phyloP scores from a whole-genome alignment of 2,329 filamentous ascomycete species.

The Botrytis tulipae region DNA sequence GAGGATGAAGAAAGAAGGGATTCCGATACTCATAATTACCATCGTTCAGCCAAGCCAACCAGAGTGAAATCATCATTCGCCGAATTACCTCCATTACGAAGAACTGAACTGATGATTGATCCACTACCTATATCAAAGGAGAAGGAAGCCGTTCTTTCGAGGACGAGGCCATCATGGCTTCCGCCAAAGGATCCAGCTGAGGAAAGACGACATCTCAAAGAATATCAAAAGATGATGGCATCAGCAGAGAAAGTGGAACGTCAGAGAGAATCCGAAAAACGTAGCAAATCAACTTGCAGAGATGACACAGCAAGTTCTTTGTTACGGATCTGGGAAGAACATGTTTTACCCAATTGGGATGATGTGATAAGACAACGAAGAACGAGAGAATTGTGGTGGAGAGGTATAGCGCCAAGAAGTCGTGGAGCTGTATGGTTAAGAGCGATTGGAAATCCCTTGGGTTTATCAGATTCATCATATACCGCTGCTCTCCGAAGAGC shows the following conservation, averaged over 20 bases:
- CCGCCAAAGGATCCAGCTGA: conserved; percentile 87
- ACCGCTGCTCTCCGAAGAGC: conserved; percentile 68
- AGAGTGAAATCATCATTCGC: conserved; percentile 65
- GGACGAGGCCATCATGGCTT: conserved; percentile 80
- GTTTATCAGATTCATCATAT: conserved; percentile 61
- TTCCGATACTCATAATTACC: conserved; percentile 36
- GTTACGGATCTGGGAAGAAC: conserved; percentile 69
- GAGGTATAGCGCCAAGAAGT: conserved; percentile 68
- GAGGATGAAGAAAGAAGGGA: conserved; percentile 58
- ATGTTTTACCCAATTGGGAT: conserved; percentile 75
- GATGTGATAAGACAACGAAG: conserved; percentile 65
- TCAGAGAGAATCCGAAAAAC: conserved; percentile 53
- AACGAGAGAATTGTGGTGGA: conserved; percentile 80
- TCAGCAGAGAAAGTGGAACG: conserved; percentile 59
- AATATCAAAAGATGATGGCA: conserved; percentile 82
- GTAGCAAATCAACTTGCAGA: conserved; percentile 51
- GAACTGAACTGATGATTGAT: conserved; percentile 77
- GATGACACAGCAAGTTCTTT: conserved; percentile 55
- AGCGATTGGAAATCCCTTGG: conserved; percentile 40
- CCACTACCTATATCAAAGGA: conserved; percentile 81
- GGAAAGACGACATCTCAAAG: conserved; percentile 81
- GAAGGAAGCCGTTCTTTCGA: conserved; percentile 78
- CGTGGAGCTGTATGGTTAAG: conserved; percentile 44
- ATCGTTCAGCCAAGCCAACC: conserved; percentile 44
- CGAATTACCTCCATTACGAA: conserved; percentile 55